Evolutionary conservation across 2,329 filamentous ascomycete genomes (phyloP), one percentile per base, ranked within the genome.

Genomic region (Colletotrichum tofieldiae): DNA sequence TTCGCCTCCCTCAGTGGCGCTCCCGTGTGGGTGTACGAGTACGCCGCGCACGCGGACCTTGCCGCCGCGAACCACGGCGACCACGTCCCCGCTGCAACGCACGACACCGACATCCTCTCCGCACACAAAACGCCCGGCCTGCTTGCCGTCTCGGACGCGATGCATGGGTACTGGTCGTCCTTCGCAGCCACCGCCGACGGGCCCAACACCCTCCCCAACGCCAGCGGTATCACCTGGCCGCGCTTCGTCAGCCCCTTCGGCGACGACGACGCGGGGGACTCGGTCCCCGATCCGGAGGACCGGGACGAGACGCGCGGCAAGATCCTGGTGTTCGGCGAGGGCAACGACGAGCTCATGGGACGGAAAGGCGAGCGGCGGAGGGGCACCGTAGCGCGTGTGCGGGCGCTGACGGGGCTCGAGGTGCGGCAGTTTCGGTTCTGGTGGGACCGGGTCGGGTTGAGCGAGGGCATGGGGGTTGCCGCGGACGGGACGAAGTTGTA

Each of bases 1-100:
- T 84, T 83, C 37, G 80, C 84, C 35, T 82, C 82, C 11, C 74
- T 73, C 1, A 78, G 75, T 0, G 35, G 67, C 5, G 67, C 76
- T 71, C 65, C 81, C 75, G 75, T 88, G 0, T 90, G 89, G 75
- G 82, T 91, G 0, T 93, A 92, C 77, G 88, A 91, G 77, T 92
- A 86, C 78, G 90, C 89, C 0, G 84, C 88, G 0, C 83, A 82
- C n/a, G 80, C 81, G 3, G 70, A 74, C 1, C 80, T 80, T 72
- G 80, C 78, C 52, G 82, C 81, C 23, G 83, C 86, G 2, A 85
- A 85, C 74, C 87, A 89, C 77, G 85, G 81, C 61, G 85, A 87
- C 76, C 84, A 88, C 73, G 78, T 81, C 0, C 77, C 79, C 39
- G 75, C 85, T 18, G 85, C 86, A 5, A 78, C 83, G 3, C 86